Evolutionary conservation across 2,329 filamentous ascomycete species (phyloP).

Genomic region (Neonectria magnoliae): DNA sequence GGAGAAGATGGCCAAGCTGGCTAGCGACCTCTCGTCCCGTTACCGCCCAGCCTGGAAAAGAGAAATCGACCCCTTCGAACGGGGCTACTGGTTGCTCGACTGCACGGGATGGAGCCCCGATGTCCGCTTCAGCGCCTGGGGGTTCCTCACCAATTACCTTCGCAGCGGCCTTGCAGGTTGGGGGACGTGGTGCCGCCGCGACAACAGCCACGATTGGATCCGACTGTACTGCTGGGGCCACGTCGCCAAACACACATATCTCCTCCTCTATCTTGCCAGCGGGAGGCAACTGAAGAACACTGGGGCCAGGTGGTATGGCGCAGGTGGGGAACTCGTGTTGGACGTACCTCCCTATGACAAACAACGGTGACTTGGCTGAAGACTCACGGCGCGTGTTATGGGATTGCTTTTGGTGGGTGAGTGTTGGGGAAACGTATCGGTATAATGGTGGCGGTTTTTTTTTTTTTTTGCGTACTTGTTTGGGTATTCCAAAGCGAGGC

Average conservation of each 20-base stretch:
- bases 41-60: slow-evolving; percentile 59
- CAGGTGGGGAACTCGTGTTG: slow-evolving; percentile 62
- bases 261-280: slow-evolving; percentile 79
- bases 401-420: neutral
- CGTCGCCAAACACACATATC: slow-evolving; percentile 76
- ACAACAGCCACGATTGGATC: slow-evolving; percentile 56
- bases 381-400: neutral
- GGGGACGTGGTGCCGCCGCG: slow-evolving; percentile 69
- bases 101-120: slow-evolving; percentile 62
- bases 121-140: slow-evolving; percentile 67
- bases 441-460: neutral
- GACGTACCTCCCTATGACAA: slow-evolving; percentile 48
- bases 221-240: slow-evolving; percentile 83
- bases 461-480: neutral
- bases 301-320: slow-evolving; percentile 74
- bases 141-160: slow-evolving; percentile 69
- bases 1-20: slow-evolving; percentile 59
- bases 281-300: slow-evolving; percentile 67
- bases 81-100: slow-evolving; percentile 81
- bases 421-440: too few relatives aligned
- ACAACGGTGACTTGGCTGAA: slow-evolving; percentile 9
- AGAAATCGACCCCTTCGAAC: slow-evolving; percentile 65
- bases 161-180: slow-evolving; percentile 69
- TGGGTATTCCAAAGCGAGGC: slow-evolving; percentile 28
- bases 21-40: slow-evolving; percentile 61